These are phyloP conservation scores for Clavulina sp. DNA, from an alignment of 768 basidiomycete genomes.

Conservation along the genomic window DNA sequence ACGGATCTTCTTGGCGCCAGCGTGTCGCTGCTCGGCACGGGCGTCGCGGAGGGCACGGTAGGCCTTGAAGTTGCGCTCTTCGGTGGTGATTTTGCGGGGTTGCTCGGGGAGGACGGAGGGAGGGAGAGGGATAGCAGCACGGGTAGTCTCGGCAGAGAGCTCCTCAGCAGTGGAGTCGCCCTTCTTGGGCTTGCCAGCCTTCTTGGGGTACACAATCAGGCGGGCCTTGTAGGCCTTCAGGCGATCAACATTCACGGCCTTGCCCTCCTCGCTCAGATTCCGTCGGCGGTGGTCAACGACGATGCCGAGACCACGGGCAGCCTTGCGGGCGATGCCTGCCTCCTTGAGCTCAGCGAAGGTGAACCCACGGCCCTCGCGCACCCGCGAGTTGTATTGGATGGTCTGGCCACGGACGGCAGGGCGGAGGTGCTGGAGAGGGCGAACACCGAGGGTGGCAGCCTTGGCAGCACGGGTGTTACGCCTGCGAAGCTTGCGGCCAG, in stretches of 20 bases:
- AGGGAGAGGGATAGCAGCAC: slow-evolving; percentile 48
- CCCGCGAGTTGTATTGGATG: slow-evolving; percentile 93
- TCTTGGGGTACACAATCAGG: slow-evolving; percentile 93
- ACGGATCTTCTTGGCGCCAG: slow-evolving; percentile 74
- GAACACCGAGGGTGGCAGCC: slow-evolving; percentile 79
- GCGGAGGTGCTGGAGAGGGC: slow-evolving; percentile 79
- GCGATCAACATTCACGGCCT: slow-evolving; percentile 85
- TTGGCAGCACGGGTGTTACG: slow-evolving; percentile 84
- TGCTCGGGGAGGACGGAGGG: slow-evolving; percentile 49
- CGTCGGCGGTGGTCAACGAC: slow-evolving; percentile 94
- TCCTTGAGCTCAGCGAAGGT: slow-evolving; percentile 87
- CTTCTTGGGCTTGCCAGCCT: slow-evolving; percentile 88
- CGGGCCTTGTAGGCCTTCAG: slow-evolving; percentile 84
- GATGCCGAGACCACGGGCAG: slow-evolving; percentile 83
- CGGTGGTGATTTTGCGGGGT: slow-evolving; percentile 82
- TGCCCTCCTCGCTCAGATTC: slow-evolving; percentile 93
- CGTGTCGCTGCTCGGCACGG: slow-evolving; percentile 68
- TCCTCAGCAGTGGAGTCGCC: slow-evolving; percentile 86
- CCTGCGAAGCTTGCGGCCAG: slow-evolving; percentile 90
- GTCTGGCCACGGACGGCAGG: slow-evolving; percentile 95
- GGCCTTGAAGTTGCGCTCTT: slow-evolving; percentile 79
- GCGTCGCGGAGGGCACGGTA: slow-evolving; percentile 75
- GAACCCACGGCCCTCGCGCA: slow-evolving; percentile 95
- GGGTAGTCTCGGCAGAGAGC: slow-evolving; percentile 60
- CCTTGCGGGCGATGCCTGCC: slow-evolving; percentile 86